These are phyloP conservation scores for Tuctoria greenei DNA, from an alignment of 176 grass and related monocot species.

Conservation along the genomic window DNA sequence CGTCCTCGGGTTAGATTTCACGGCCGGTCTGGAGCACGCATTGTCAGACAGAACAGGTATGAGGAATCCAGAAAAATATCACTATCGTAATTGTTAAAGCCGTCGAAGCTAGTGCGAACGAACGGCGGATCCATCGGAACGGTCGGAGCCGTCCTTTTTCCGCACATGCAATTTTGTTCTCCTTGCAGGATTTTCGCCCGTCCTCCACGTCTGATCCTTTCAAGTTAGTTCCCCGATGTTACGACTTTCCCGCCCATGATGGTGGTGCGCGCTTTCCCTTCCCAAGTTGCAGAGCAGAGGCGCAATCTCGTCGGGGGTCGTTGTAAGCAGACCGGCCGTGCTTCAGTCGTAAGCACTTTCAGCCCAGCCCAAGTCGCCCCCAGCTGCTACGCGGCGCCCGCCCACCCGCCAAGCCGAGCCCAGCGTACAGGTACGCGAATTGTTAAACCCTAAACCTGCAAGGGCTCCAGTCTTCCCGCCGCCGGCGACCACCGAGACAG, in stretches of 20 bases:
- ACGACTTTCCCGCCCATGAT: conserved; percentile 15
- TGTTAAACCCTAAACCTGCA: conserved; percentile 55
- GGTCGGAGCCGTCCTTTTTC: conserved; percentile 35
- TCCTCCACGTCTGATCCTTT: conserved; percentile 15
- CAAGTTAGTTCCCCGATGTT: not conserved
- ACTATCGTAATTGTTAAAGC: conserved; percentile 4
- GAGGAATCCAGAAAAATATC: not conserved
- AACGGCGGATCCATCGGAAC: not conserved
- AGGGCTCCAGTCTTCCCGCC: conserved; percentile 18
- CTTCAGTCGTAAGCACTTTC: too few species aligned
- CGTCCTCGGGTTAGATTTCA: not conserved
- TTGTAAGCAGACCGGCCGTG: too few species aligned
- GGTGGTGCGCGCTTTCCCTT: not conserved
- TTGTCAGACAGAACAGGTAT: not conserved
- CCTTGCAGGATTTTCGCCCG: not conserved
- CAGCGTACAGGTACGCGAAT: not conserved
- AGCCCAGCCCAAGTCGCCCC: not conserved
- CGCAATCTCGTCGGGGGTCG: not conserved
- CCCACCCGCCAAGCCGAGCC: not conserved
- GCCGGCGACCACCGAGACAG: conserved; percentile 30
- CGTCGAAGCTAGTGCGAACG: not conserved
- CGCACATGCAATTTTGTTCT: conserved; percentile 34
- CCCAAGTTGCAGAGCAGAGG: not conserved
- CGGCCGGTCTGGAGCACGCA: conserved; percentile 17
- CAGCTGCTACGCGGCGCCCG: not conserved